These are phyloP conservation scores for Ilex paraguariensis DNA, from an alignment of 305 asterid species.

Conservation along the genomic window DNA sequence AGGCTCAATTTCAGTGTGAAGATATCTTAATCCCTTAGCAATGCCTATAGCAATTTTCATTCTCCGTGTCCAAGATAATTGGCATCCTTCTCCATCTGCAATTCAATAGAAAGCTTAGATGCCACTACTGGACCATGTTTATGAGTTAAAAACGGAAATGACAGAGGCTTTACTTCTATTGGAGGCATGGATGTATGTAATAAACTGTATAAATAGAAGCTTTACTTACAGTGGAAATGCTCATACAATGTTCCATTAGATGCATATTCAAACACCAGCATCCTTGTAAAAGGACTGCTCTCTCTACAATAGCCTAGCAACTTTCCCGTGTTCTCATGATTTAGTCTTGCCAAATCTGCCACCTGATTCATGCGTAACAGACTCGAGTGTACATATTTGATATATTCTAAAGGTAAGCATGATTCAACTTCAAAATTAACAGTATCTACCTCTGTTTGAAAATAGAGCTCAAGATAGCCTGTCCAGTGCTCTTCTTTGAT, in stretches of 20 bases:
- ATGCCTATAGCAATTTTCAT: constrained; percentile 88
- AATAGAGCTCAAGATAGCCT: constrained; percentile 83
- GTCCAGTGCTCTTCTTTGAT: constrained; percentile 89
- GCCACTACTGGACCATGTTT: neutral
- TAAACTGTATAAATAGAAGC: too few species aligned
- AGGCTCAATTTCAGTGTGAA: constrained; percentile 80
- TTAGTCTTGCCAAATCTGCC: constrained; percentile 78
- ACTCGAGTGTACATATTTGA: too few species aligned
- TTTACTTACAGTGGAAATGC: constrained; percentile 85
- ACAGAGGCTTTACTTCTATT: constrained; percentile 43
- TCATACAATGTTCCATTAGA: constrained; percentile 91
- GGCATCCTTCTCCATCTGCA: constrained; percentile 93
- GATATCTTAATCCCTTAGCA: constrained; percentile 75
- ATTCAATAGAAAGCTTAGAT: constrained; percentile 1
- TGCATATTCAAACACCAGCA: constrained; percentile 92
- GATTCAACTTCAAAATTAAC: too few species aligned
- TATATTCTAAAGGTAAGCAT: too few species aligned
- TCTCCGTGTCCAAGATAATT: constrained; percentile 88
- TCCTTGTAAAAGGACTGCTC: constrained; percentile 80
- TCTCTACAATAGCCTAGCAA: constrained; percentile 88
- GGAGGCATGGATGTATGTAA: constrained; percentile 59
- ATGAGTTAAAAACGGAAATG: neutral
- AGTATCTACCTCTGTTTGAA: constrained; percentile 63
- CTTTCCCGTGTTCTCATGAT: constrained; percentile 71
- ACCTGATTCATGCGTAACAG: constrained; percentile 40